Evolutionary conservation across 73 alveolate species (phyloP), one percentile per base, ranked within the genome.

Genomic region (Paramecium caudatum): DNA sequence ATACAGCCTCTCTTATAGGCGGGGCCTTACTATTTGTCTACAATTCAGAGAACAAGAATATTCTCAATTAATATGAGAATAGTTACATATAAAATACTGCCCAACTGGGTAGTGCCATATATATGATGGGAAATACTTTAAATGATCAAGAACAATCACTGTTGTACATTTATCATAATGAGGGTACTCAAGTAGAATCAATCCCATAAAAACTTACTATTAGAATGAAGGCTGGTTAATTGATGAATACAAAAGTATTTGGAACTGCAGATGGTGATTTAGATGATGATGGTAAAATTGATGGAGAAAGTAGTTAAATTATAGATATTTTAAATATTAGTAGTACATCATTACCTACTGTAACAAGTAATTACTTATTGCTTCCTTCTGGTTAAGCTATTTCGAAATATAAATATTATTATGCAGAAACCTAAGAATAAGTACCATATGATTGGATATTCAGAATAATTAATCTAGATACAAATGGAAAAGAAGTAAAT

Each of bases 401-500:
- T 32, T 34, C 61, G 2, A 25, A 30, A 33, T 68, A 68, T 10
- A 68, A 68, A 68, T 68, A 68, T 68, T 68, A 68, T 32, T 68
- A 68, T 16, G 50, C 25, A 32, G 47, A 68, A 9, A 68, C 84
- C 0, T 32, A 68, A 37, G 84, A 68, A 37, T 32, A 68, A 68
- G 37, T 68, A 34, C 61, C 84, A 12, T 68, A 68, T 68, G 37
- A 68, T 68, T 68, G 84, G 84, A 68, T 68, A 30, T 68, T 68
- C 50, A 68, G 84, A 16, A 68, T 68, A 9, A 17, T 10, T 34
- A 68, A 68, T 68, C 34, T 68, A 8, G 84, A 68, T 68, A 68
- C 10, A 33, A 16, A 68, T 34, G 3, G 7, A n/a, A 32, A 68
- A 2, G 19, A 17, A 3, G 34, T 68, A 4, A 68, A 32, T 12